Conservation (phyloP, 1,139 yeast genomes). For the Scheffersomyces quercinus region DNA sequence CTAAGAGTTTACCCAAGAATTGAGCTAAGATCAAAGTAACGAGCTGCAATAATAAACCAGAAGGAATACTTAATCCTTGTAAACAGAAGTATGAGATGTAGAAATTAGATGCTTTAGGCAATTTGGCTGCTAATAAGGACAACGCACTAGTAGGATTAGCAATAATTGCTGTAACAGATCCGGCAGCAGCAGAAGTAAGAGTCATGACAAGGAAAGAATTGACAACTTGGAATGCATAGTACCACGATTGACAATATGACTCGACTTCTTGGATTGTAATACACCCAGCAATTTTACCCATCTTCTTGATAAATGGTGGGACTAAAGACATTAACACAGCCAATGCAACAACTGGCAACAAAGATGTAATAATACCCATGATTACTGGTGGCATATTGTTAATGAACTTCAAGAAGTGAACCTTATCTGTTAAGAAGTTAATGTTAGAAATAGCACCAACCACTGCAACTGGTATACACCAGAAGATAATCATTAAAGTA, state of each 20-base stretch:
- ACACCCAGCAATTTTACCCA: constrained; percentile 74
- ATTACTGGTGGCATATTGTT: constrained; percentile 58
- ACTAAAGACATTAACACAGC: constrained; percentile 71
- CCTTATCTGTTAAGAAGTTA: constrained; percentile 58
- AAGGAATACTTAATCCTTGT: constrained; percentile 43
- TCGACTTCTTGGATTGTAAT: constrained; percentile 74
- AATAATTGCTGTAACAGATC: constrained; percentile 60
- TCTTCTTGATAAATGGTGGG: constrained; percentile 67
- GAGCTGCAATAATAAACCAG: constrained; percentile 41
- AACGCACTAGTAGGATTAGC: constrained; percentile 56
- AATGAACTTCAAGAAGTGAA: constrained; percentile 65
- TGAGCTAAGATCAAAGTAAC: constrained; percentile 48
- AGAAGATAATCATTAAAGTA: constrained; percentile 61
- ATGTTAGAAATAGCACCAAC: constrained; percentile 79
- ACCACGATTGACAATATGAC: constrained; percentile 81
- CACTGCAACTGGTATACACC: constrained; percentile 88
- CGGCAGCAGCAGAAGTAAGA: constrained; percentile 72
- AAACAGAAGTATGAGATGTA: constrained; percentile 54
- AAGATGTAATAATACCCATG: constrained; percentile 71
- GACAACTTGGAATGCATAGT: constrained; percentile 84
- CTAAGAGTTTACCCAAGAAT: constrained; percentile 47
- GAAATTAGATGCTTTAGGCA: constrained; percentile 75
- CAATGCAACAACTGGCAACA: constrained; percentile 68
- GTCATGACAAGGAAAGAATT: constrained; percentile 84
- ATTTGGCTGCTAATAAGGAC: constrained; percentile 54